Evolutionary conservation across 441 rosid species (phyloP).

Genomic region (Syzygium syzygioides): DNA sequence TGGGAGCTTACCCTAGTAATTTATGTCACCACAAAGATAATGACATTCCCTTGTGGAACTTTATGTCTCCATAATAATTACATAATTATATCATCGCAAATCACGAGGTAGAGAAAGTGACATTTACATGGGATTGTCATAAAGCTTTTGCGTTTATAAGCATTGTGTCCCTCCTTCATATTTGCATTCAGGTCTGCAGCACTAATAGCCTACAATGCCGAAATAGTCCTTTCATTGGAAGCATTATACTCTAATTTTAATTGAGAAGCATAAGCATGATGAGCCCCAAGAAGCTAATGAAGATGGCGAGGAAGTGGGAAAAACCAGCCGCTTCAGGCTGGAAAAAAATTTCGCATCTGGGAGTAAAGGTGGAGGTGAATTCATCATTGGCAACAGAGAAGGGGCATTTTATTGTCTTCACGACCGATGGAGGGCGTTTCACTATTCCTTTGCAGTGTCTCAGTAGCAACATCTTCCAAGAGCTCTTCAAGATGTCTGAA

Average conservation of each 20-base stretch:
- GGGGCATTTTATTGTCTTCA: neutral
- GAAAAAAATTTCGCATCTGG: neutral
- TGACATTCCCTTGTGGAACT: too few relatives aligned
- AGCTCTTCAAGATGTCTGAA: conserved; percentile 31
- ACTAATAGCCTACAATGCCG: too few relatives aligned
- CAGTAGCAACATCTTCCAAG: conserved; percentile 3
- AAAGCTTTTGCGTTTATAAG: neutral
- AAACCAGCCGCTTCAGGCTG: conserved; percentile 1
- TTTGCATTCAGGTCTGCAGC: neutral
- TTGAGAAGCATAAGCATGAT: neutral
- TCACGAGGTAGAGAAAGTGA: neutral
- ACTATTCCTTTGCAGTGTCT: conserved; percentile 20
- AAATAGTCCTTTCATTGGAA: neutral
- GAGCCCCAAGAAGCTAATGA: conserved; percentile 14
- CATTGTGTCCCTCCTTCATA: neutral
- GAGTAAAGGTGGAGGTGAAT: neutral
- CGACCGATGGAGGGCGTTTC: neutral
- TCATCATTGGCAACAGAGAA: neutral
- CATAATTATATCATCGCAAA: neutral
- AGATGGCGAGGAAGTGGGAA: conserved; percentile 23
- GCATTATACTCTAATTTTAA: neutral
- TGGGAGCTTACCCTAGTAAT: too few relatives aligned
- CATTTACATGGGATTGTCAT: neutral
- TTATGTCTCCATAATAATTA: too few relatives aligned
- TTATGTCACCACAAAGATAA: too few relatives aligned